A percentile compares a stretch with the other conserved stretches of the same genome.
Evolutionary conservation across 2,329 filamentous ascomycete species (phyloP).

Genomic region (Arthrobotrys conoides): DNA sequence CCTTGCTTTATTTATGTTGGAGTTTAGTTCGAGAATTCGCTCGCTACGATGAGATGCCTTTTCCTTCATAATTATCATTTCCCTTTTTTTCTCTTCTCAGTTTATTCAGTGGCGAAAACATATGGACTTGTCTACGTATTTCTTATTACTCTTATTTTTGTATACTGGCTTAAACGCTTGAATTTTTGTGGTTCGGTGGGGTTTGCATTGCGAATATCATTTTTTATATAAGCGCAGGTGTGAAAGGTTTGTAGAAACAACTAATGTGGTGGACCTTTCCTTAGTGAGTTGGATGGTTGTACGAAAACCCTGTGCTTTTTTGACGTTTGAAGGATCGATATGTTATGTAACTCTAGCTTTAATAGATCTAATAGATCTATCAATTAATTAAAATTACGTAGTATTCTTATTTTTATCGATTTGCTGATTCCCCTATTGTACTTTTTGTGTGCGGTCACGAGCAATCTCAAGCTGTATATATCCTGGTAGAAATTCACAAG

Average conservation of each 20-base stretch:
- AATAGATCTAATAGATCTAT: no score
- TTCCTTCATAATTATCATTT: background rate
- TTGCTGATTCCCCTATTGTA: no score
- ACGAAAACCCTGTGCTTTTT: background rate
- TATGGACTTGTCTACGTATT: background rate
- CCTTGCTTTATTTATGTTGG: conserved; percentile 2
- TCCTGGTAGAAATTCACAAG: background rate
- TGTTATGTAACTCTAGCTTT: background rate
- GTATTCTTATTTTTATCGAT: no score
- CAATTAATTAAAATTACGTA: no score
- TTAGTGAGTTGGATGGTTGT: background rate
- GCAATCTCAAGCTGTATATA: background rate
- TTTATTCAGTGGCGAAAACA: background rate
- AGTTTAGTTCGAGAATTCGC: conserved; percentile 9
- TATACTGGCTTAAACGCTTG: background rate
- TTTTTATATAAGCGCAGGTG: background rate
- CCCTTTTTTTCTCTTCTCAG: background rate
- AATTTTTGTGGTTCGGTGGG: no score
- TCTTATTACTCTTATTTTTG: background rate
- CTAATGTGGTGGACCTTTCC: background rate
- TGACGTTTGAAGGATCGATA: background rate
- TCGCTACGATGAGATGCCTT: conserved; percentile 15
- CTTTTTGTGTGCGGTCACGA: background rate
- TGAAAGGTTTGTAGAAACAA: background rate
- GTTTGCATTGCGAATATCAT: background rate